Evolutionary conservation across 441 rosid genomes (phyloP).

Genomic region (Theobroma grandiflorum): DNA sequence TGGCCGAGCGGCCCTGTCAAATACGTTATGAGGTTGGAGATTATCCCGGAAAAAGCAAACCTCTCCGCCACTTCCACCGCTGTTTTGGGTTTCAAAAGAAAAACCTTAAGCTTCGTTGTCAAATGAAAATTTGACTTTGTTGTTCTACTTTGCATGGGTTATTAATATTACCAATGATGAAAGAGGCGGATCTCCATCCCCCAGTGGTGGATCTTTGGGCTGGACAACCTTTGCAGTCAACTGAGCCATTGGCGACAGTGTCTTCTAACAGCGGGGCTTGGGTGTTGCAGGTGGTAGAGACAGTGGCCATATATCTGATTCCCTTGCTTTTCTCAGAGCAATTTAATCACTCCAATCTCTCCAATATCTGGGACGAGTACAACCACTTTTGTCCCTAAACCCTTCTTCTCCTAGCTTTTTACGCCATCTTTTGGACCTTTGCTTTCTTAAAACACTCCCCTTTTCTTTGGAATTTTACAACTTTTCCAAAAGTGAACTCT

Average conservation of each 20-base stretch:
- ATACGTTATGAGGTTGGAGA: conserved; percentile 57
- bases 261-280: not conserved
- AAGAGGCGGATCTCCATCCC: conserved; percentile 44
- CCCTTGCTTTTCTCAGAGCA: too few species aligned
- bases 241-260: not conserved
- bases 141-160: too few species aligned
- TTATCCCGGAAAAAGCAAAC: conserved; percentile 49
- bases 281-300: not conserved
- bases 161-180: conserved; percentile 32
- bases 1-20: conserved; percentile 67
- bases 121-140: too few species aligned
- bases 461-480: too few species aligned
- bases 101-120: too few species aligned
- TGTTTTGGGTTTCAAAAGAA: not conserved
- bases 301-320: not conserved
- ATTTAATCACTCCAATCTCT: too few species aligned
- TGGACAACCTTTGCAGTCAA: conserved; percentile 10
- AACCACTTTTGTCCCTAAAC: too few species aligned
- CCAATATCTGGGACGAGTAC: too few species aligned
- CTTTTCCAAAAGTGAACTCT: too few species aligned
- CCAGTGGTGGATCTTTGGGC: conserved; percentile 18
- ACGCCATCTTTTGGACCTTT: too few species aligned
- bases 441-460: too few species aligned
- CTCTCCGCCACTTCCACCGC: conserved; percentile 50
- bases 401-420: too few species aligned